Percentiles rank a stretch among this genome's conserved stretches.
These are phyloP conservation scores for Massarina eburnea DNA, from an alignment of 2,329 filamentous ascomycete genomes.

Conservation along the genomic window DNA sequence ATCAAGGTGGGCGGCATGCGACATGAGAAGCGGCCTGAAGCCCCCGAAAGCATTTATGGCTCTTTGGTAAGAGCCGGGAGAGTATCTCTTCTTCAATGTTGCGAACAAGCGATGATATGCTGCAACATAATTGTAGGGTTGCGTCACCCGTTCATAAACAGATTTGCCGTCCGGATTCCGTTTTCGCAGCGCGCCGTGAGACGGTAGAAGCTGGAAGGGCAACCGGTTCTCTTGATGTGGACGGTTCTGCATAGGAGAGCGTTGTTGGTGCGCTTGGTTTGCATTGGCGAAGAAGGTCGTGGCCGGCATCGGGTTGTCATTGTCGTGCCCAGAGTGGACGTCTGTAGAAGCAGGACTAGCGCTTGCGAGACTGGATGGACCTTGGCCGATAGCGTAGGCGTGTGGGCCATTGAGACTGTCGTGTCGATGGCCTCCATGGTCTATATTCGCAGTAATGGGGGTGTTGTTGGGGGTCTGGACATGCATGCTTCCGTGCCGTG, in stretches of 20 bases:
- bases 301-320: conserved; percentile 41
- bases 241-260: conserved; percentile 30
- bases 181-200: conserved; percentile 47
- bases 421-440: conserved; percentile 30
- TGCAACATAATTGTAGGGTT: conserved; percentile 87
- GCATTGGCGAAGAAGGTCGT: conserved; percentile 39
- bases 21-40: conserved; percentile 90
- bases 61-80: conserved; percentile 72
- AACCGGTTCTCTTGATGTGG: conserved; percentile 33
- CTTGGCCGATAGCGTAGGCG: conserved; percentile 64
- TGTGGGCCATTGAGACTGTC: conserved; percentile 49
- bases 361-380: conserved; percentile 57
- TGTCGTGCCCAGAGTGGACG: conserved; percentile 46
- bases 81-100: conserved; percentile 76
- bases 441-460: conserved; percentile 38
- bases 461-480: conserved; percentile 47
- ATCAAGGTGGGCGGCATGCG: conserved; percentile 86
- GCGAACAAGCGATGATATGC: conserved; percentile 88
- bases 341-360: conserved; percentile 57
- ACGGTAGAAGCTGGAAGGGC: conserved; percentile 34
- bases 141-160: conserved; percentile 86
- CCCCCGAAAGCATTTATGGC: conserved; percentile 87
- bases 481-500: conserved; percentile 48
- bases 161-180: conserved; percentile 66
- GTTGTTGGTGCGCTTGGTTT: conserved; percentile 29